These are phyloP conservation scores for Pisolithus microcarpus DNA, from an alignment of 768 basidiomycete species.

Conservation along the genomic window DNA sequence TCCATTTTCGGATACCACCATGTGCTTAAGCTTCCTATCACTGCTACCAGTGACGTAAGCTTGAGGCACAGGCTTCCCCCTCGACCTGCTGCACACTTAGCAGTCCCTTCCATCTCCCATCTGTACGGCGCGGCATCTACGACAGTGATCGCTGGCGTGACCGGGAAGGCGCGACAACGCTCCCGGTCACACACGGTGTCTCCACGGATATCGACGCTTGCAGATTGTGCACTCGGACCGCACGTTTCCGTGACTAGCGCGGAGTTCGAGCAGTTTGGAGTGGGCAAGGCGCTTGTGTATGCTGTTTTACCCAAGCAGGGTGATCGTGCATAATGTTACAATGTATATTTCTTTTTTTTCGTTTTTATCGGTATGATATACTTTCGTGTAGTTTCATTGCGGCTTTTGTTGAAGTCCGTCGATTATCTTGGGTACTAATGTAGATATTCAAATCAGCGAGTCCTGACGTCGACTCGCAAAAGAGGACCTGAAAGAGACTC, in stretches of 20 bases:
- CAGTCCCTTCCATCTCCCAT: conserved; percentile 20
- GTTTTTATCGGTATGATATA: neutral
- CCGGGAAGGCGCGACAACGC: neutral
- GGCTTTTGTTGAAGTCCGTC: neutral
- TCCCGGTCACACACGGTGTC: neutral
- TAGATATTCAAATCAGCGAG: neutral
- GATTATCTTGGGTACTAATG: neutral
- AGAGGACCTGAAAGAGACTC: too few relatives aligned
- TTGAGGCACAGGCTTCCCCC: conserved; percentile 33
- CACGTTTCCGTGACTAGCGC: conserved; percentile 22
- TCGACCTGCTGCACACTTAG: conserved; percentile 15
- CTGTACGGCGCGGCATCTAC: conserved; percentile 13
- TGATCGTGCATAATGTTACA: neutral
- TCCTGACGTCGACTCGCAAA: too few relatives aligned
- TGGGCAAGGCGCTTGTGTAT: conserved; percentile 57
- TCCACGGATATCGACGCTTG: neutral
- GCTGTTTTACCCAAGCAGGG: conserved; percentile 20
- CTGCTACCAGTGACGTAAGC: conserved; percentile 23
- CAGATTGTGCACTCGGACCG: conserved; percentile 1
- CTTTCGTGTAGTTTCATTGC: neutral
- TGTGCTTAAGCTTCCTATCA: conserved; percentile 10
- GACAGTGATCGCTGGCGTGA: neutral
- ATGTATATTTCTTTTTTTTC: neutral
- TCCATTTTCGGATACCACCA: too few relatives aligned
- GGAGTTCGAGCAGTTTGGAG: conserved; percentile 44